Evolutionary conservation across 768 basidiomycete genomes (phyloP).

Genomic region (Leucosporidium scottii): DNA sequence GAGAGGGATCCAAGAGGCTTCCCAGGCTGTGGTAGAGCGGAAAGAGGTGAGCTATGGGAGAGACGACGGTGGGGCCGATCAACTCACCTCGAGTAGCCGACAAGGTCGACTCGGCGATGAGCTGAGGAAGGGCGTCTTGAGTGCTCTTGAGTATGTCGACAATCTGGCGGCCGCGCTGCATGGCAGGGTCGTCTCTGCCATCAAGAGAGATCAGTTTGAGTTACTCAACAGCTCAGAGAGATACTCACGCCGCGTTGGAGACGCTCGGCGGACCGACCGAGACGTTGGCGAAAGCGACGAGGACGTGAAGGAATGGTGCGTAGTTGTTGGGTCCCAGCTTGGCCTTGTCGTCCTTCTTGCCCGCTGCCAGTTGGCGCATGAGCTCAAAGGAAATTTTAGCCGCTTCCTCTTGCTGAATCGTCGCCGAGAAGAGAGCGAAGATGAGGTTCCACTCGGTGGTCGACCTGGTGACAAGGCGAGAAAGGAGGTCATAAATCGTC

Average conservation of each 20-base stretch:
- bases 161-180: constrained; percentile 74
- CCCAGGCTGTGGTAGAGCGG: constrained; percentile 55
- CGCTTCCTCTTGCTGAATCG: constrained; percentile 77
- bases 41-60: not conserved
- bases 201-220: not conserved
- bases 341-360: constrained; percentile 56
- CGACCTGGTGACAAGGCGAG: constrained; percentile 51
- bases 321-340: constrained; percentile 50
- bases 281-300: constrained; percentile 77
- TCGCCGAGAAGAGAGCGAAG: constrained; percentile 77
- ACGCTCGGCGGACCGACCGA: constrained; percentile 51
- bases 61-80: not conserved
- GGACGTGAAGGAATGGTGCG: constrained; percentile 63
- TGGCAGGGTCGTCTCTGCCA: constrained; percentile 51
- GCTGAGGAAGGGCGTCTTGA: constrained; percentile 56
- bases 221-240: too few species aligned
- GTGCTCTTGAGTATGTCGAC: constrained; percentile 71
- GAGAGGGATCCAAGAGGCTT: constrained; percentile 64
- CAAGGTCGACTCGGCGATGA: constrained; percentile 49
- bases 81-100: constrained; percentile 42
- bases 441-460: constrained; percentile 94
- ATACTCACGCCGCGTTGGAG: constrained; percentile 20
- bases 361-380: constrained; percentile 57
- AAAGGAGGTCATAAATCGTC: too few species aligned
- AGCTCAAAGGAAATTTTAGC: constrained; percentile 76